Evolutionary conservation across 768 basidiomycete genomes (phyloP).

Genomic region (Cytidiella melzeri): DNA sequence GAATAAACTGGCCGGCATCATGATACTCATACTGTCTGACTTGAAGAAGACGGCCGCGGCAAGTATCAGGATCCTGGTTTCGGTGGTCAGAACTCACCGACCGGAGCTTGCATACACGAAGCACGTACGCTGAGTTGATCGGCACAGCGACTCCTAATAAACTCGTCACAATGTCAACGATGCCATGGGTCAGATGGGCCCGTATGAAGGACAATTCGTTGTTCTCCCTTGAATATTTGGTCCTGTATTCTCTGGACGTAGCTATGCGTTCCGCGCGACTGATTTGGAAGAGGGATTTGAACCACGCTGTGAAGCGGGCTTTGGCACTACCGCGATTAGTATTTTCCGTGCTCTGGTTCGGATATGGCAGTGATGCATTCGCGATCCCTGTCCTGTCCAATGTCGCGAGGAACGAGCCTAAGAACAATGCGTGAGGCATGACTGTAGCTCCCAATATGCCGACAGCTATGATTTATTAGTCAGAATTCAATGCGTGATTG

Average conservation of each 20-base stretch:
- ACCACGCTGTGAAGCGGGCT: slow-evolving; percentile 10
- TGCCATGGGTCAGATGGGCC: slow-evolving; percentile 35
- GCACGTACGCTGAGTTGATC: slow-evolving; percentile 23
- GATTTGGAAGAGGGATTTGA: slow-evolving; percentile 18
- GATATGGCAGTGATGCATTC: slow-evolving; percentile 19
- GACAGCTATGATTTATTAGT: slow-evolving; percentile 1
- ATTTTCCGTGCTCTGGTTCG: slow-evolving; percentile 2
- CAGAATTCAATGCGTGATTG: no score
- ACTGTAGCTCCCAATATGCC: slow-evolving; percentile 81
- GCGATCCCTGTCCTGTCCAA: slow-evolving; percentile 42
- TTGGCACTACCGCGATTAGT: background rate
- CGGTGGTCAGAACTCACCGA: background rate
- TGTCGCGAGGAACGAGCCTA: slow-evolving; percentile 81
- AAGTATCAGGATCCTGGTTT: slow-evolving; percentile 72
- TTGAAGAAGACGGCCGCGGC: slow-evolving; percentile 79
- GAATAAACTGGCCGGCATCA: slow-evolving; percentile 63
- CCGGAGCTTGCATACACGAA: background rate
- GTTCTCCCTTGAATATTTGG: slow-evolving; percentile 32
- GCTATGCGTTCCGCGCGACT: slow-evolving; percentile 20
- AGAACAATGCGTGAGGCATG: slow-evolving; percentile 91
- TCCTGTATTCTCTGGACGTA: slow-evolving; percentile 18
- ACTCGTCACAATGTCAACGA: slow-evolving; percentile 46
- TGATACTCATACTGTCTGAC: slow-evolving; percentile 29
- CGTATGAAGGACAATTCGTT: slow-evolving; percentile 30
- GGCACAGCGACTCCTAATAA: slow-evolving; percentile 76